These are phyloP conservation scores for Pseudopyrenochaeta lycopersici DNA, from an alignment of 2,329 filamentous ascomycete species.

Conservation along the genomic window DNA sequence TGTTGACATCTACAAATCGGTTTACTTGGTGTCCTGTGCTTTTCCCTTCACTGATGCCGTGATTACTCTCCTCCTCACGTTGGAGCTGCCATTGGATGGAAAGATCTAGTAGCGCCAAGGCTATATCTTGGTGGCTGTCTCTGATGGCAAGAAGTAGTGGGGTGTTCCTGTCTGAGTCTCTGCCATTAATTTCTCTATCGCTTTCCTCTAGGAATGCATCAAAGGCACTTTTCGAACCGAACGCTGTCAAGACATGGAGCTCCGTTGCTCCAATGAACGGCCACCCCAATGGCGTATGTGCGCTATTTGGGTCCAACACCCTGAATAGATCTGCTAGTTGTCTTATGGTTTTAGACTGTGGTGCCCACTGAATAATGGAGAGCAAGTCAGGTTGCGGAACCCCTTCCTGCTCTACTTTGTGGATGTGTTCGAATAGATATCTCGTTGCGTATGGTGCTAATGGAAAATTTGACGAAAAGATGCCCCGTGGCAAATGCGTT, in stretches of 20 bases:
- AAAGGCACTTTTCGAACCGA: slow-evolving; percentile 14
- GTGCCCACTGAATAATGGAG: slow-evolving; percentile 8
- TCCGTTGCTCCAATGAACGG: slow-evolving; percentile 15
- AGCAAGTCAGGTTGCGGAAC: slow-evolving; percentile 15
- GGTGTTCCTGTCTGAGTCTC: slow-evolving; percentile 15
- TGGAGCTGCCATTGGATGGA: not conserved
- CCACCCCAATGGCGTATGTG: slow-evolving; percentile 13
- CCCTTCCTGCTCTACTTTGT: slow-evolving; percentile 13
- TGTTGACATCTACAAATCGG: slow-evolving; percentile 5
- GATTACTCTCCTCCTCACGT: not conserved
- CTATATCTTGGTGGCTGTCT: slow-evolving; percentile 15
- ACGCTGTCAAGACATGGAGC: slow-evolving; percentile 13
- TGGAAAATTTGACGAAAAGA: slow-evolving; percentile 14
- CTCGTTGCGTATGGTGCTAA: slow-evolving; percentile 14
- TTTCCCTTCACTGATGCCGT: not conserved
- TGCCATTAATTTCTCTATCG: slow-evolving; percentile 3
- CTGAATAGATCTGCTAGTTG: slow-evolving; percentile 11
- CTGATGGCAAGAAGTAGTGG: slow-evolving; percentile 16
- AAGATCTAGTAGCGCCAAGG: slow-evolving; percentile 7
- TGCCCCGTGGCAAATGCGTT: slow-evolving; percentile 5
- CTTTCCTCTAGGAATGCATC: slow-evolving; percentile 1
- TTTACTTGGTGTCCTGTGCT: not conserved
- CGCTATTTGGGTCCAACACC: slow-evolving; percentile 10
- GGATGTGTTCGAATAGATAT: slow-evolving; percentile 18
- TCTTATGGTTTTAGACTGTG: slow-evolving; percentile 4